Evolutionary conservation across 805 yeast genomes (phyloP), one percentile per base, ranked within the genome.

Genomic region (Debaryomyces tyrocola): DNA sequence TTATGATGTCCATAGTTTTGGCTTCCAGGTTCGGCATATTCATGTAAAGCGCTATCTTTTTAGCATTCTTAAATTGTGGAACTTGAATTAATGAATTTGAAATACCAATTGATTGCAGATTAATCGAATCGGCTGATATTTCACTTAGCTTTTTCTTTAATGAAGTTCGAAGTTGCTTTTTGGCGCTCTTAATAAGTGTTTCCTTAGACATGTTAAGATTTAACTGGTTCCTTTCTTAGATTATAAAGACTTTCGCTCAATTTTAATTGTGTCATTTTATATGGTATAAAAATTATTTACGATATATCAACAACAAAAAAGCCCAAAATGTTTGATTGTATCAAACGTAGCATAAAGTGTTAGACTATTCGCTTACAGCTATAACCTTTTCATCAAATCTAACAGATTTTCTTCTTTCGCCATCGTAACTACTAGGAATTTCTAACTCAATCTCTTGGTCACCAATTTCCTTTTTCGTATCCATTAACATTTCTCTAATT

Each of bases 1-100:
- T 54, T 2, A 91, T 78, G 9, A 90, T 63, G 0, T 59, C 60
- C 8, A 62, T 55, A 0, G 97, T 90, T 46, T 78, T 78, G 1
- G 87, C 70, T 63, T 91, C 97, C 42, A 82, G 75, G 17, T 64
- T 53, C 1, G 85, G 89, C 90, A 91, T 85, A 60, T 79, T 82
- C 87, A 90, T 79, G 57, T 80, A 91, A 27, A 89, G 58, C 0
- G 85, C 96, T 2, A 90, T 61, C 4, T 61, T 70, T 8, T 57
- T 54, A 0, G 90, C 80, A 0, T 52, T 43, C 43, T 60, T 52
- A 54, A 82, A 83, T 36, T 62, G 68, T 0, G 70, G 66, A 29
- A 55, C 44, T 2, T 50, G 33, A 18, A 50, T 17, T n/a, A 74
- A 36, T 10, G 51, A 46, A 0, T 52, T 39, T 8, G 49, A 48